Conservation (phyloP, 257 asterid genomes). For the Dorcoceras hygrometricum region DNA sequence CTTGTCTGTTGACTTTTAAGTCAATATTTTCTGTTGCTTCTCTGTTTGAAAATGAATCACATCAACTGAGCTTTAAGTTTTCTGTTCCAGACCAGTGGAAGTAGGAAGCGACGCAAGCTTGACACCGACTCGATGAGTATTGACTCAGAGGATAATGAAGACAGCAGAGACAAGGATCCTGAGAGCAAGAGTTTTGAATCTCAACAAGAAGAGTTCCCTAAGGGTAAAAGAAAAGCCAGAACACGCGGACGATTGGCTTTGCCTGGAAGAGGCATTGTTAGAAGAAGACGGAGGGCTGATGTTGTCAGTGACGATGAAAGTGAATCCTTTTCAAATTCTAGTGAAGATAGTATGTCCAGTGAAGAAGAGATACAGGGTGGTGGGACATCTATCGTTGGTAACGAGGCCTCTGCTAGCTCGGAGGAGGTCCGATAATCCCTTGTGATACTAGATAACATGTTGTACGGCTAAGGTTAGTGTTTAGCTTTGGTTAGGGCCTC, state of each 20-base stretch:
- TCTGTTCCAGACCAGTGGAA: slow-evolving; percentile 61
- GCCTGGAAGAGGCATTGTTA: slow-evolving; percentile 60
- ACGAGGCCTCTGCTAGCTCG: slow-evolving; percentile 65
- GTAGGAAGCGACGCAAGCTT: slow-evolving; percentile 72
- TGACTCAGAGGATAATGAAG: slow-evolving; percentile 77
- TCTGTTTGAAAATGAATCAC: not conserved
- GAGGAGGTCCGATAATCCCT: slow-evolving; percentile 39
- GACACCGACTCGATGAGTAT: slow-evolving; percentile 52
- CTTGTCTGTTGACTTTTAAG: slow-evolving; percentile 6
- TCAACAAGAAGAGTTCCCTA: slow-evolving; percentile 79
- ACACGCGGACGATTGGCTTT: slow-evolving; percentile 69
- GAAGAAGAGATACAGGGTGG: slow-evolving; percentile 70
- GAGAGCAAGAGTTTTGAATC: slow-evolving; percentile 58
- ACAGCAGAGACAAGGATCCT: slow-evolving; percentile 40
- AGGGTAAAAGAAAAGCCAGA: slow-evolving; percentile 82
- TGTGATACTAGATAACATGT: not conserved
- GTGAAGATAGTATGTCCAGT: slow-evolving; percentile 60
- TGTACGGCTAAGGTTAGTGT: slow-evolving; percentile 5
- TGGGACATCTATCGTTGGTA: slow-evolving; percentile 45
- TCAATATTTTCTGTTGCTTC: not conserved
- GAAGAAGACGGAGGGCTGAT: slow-evolving; percentile 64
- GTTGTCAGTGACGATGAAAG: slow-evolving; percentile 73
- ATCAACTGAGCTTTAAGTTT: slow-evolving; percentile 13
- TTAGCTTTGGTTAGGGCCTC: not conserved
- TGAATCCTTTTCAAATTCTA: slow-evolving; percentile 56